Conservation (phyloP, 1,284 basidiomycete genomes). For the Lignosus rhinocerotis region DNA sequence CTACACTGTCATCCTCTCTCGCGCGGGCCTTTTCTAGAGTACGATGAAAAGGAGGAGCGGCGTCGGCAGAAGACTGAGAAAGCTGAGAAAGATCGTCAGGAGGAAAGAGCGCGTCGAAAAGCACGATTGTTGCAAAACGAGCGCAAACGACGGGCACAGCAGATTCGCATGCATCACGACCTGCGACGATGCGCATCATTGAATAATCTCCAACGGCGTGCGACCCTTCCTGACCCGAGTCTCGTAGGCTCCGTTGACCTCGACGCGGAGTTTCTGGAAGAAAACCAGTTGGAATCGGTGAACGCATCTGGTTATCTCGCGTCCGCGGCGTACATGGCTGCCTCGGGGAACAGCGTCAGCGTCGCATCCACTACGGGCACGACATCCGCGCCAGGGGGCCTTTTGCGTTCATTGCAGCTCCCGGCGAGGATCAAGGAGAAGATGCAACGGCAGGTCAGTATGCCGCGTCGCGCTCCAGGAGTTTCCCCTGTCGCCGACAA, state of each 20-base stretch:
- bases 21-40: conserved; percentile 71
- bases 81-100: conserved; percentile 50
- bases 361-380: conserved; percentile 89
- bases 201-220: conserved; percentile 67
- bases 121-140: conserved; percentile 38
- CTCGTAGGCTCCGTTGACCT: conserved; percentile 44
- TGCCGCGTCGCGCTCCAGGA: conserved; percentile 52
- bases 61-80: conserved; percentile 61
- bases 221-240: conserved; percentile 33
- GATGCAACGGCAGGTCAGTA: conserved; percentile 63
- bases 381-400: conserved; percentile 71
- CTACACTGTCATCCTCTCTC: conserved; percentile 71
- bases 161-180: conserved; percentile 48
- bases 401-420: conserved; percentile 46
- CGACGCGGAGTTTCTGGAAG: conserved; percentile 44
- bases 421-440: conserved; percentile 56
- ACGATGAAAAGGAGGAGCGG: conserved; percentile 69
- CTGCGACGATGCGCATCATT: conserved; percentile 78
- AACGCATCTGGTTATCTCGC: conserved; percentile 71
- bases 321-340: conserved; percentile 75
- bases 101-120: conserved; percentile 42
- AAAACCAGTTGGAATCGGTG: conserved; percentile 51
- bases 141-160: conserved; percentile 39
- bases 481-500: conserved; percentile 34
- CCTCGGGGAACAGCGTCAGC: conserved; percentile 93